Percentiles rank a stretch among this genome's conserved stretches.
These are phyloP conservation scores for Graphilbum fragrans DNA, from an alignment of 2,329 filamentous ascomycete genomes.

Conservation along the genomic window DNA sequence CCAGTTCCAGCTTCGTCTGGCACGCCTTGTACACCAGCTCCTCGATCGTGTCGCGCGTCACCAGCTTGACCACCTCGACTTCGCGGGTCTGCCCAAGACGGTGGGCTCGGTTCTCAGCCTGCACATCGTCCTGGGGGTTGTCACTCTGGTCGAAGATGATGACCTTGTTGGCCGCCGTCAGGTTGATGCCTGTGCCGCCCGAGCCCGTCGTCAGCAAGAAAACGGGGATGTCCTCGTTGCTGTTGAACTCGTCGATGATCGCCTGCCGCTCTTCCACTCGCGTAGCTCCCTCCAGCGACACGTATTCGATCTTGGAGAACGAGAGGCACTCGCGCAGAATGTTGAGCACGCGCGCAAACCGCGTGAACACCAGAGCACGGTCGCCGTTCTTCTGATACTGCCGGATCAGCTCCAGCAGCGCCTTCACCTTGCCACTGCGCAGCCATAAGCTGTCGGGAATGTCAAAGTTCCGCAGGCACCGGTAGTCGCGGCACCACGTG, in stretches of 20 bases:
- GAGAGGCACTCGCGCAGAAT: constrained; percentile 76
- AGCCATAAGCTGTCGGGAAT: constrained; percentile 40
- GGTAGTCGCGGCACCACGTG: constrained; percentile 50
- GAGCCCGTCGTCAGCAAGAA: constrained; percentile 91
- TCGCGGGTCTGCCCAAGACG: constrained; percentile 83
- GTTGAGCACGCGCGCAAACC: constrained; percentile 85
- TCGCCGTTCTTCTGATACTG: constrained; percentile 71
- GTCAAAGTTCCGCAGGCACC: constrained; percentile 41
- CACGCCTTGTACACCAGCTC: constrained; percentile 88
- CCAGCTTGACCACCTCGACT: constrained; percentile 80
- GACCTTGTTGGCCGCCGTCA: constrained; percentile 93
- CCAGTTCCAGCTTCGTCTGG: constrained; percentile 83
- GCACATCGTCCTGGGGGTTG: constrained; percentile 96
- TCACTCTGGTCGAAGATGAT: constrained; percentile 96
- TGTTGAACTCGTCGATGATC: constrained; percentile 77
- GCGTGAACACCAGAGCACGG: constrained; percentile 80
- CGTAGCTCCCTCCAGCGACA: constrained; percentile 77
- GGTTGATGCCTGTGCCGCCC: constrained; percentile 92
- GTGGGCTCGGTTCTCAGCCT: constrained; percentile 94
- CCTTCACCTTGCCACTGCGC: constrained; percentile 71
- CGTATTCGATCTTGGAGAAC: constrained; percentile 60
- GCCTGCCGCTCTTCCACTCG: constrained; percentile 73
- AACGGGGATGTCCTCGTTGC: constrained; percentile 64
- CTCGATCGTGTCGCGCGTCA: constrained; percentile 74
- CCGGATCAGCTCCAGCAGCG: constrained; percentile 62